Percentiles rank a stretch among this genome's conserved stretches.
Evolutionary conservation across 1,284 basidiomycete genomes (phyloP).

Genomic region (Heterobasidion parviporum): DNA sequence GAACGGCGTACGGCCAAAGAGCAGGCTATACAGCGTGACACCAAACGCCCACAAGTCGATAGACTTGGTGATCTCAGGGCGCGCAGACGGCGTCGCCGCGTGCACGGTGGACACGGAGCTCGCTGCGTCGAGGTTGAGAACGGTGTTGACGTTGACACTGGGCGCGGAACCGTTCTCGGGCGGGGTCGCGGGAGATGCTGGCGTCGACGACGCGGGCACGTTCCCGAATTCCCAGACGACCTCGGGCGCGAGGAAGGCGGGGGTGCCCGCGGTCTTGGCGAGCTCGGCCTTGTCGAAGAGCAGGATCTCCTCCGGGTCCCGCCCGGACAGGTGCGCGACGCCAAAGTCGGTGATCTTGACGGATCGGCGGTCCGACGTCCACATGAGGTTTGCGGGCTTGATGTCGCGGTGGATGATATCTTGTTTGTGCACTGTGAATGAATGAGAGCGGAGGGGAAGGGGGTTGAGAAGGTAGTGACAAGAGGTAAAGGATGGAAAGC

Average conservation of each 20-base stretch:
- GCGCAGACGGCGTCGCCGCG: constrained; percentile 11
- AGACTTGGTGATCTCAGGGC: constrained; percentile 82
- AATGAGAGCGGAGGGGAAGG: background rate
- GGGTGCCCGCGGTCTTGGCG: constrained; percentile 91
- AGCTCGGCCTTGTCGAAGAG: constrained; percentile 82
- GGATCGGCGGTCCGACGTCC: constrained; percentile 71
- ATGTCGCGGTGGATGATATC: constrained; percentile 99
- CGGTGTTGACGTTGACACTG: constrained; percentile 20
- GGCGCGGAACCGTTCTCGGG: background rate
- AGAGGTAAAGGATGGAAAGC: background rate
- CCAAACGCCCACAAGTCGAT: constrained; percentile 99
- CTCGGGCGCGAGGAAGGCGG: constrained; percentile 97
- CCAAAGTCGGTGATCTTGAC: constrained; percentile 99
- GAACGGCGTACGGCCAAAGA: constrained; percentile 81
- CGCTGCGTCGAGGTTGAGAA: constrained; percentile 12
- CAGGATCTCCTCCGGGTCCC: constrained; percentile 39
- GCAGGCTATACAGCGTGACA: constrained; percentile 92
- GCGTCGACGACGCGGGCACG: constrained; percentile 7
- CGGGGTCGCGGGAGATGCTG: constrained; percentile 12
- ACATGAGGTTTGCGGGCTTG: constrained; percentile 96
- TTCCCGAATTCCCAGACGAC: constrained; percentile 62
- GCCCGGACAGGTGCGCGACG: constrained; percentile 89
- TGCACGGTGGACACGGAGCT: constrained; percentile 23
- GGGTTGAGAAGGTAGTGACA: constrained; percentile 5
- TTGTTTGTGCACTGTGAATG: constrained; percentile 77